Percentiles rank a stretch among this genome's conserved stretches.
phyloP scores from a whole-genome alignment of 2,329 filamentous ascomycete species.

The Diplodia scrobiculata region DNA sequence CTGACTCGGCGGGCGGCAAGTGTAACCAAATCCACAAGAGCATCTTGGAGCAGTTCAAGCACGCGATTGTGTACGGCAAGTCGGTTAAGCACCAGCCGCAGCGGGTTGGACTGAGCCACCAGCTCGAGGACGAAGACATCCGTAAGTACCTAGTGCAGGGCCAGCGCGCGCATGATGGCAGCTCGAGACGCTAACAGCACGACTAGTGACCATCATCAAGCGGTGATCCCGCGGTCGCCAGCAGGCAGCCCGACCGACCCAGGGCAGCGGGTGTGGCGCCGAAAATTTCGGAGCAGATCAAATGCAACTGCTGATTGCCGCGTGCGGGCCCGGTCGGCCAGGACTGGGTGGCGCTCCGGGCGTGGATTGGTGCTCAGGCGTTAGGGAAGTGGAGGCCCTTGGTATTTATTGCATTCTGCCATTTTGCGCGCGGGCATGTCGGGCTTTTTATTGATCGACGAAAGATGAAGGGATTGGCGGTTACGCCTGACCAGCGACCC shows the following conservation, averaged over 20 bases:
- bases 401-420: constrained; percentile 27
- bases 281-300: constrained; percentile 31
- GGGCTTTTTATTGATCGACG: constrained; percentile 30
- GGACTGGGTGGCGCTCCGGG: constrained; percentile 3
- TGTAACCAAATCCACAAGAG: constrained; percentile 97
- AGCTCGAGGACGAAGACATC: constrained; percentile 95
- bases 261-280: constrained; percentile 25
- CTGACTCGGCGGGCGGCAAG: constrained; percentile 55
- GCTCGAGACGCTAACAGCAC: constrained; percentile 34
- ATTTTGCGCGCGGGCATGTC: constrained; percentile 22
- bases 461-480: neutral
- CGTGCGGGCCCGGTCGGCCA: constrained; percentile 18
- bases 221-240: constrained; percentile 36
- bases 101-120: constrained; percentile 85
- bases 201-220: constrained; percentile 49
- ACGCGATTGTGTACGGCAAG: constrained; percentile 93
- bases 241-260: constrained; percentile 13
- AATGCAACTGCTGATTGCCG: constrained; percentile 27
- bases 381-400: constrained; percentile 26
- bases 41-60: constrained; percentile 93
- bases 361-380: constrained; percentile 18
- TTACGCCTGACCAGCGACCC: constrained; percentile 26
- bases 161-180: neutral
- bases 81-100: constrained; percentile 99
- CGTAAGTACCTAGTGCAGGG: constrained; percentile 58